A percentile compares a stretch with the other conserved stretches of the same genome.
Conservation (phyloP, 2,329 filamentous ascomycete species). For the Trichoderma harzianum region DNA sequence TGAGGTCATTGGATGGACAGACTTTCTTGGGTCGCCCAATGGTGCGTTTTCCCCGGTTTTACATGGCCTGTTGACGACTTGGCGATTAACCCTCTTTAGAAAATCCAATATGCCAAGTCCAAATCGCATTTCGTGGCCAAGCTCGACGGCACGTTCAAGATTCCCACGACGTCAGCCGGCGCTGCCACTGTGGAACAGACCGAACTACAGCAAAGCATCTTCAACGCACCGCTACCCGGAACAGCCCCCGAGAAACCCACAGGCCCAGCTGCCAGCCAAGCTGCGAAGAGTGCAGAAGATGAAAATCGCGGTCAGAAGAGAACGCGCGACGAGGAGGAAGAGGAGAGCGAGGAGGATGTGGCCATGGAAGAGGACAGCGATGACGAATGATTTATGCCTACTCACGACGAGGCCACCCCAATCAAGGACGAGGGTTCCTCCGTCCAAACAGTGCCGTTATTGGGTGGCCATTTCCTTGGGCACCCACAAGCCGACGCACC, state of each 20-base stretch:
- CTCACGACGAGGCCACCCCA: conserved; percentile 1
- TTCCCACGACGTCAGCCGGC: conserved; percentile 53
- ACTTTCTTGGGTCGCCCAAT: conserved; percentile 81
- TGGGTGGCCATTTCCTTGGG: conserved; percentile 63
- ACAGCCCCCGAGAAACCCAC: conserved; percentile 50
- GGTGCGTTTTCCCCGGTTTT: conserved; percentile 50
- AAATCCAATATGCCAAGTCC: conserved; percentile 85
- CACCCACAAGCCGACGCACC: conserved; percentile 73
- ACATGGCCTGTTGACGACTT: neutral
- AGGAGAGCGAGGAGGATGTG: conserved; percentile 66
- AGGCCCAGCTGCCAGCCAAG: conserved; percentile 41
- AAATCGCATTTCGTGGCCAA: conserved; percentile 87
- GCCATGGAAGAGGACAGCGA: conserved; percentile 70
- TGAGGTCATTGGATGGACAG: conserved; percentile 83
- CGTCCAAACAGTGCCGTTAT: conserved; percentile 22
- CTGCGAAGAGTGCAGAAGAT: conserved; percentile 49
- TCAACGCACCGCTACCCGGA: conserved; percentile 62
- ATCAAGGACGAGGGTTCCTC: neutral
- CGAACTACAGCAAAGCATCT: conserved; percentile 75
- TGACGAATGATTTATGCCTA: conserved; percentile 54
- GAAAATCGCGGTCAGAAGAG: conserved; percentile 67
- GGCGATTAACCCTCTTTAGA: conserved; percentile 47
- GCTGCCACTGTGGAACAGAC: conserved; percentile 61
- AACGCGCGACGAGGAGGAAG: conserved; percentile 62
- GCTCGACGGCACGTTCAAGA: conserved; percentile 84